Evolutionary conservation across 345 rosid genomes (phyloP).

Genomic region (Murraya koenigii): DNA sequence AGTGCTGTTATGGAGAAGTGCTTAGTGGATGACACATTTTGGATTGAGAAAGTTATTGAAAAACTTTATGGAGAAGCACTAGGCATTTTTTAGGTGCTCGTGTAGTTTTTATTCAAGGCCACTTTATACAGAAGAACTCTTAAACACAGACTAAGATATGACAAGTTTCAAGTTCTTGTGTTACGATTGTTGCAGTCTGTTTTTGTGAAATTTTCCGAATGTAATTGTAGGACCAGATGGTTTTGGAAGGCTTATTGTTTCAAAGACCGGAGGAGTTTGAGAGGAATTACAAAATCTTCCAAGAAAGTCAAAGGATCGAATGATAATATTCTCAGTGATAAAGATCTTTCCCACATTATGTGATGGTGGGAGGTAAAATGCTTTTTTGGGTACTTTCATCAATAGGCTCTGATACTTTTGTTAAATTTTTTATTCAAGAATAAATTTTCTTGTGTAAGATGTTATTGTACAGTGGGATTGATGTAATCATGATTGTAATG

Average conservation of each 20-base stretch:
- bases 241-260: conserved; percentile 40
- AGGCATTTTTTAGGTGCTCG: not conserved
- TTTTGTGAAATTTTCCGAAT: not conserved
- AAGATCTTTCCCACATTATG: conserved; percentile 62
- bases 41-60: not conserved
- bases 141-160: not conserved
- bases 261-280: conserved; percentile 43
- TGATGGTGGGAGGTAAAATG: conserved; percentile 89
- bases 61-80: not conserved
- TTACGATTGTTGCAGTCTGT: not conserved
- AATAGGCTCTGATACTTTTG: not conserved
- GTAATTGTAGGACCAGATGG: conserved; percentile 30
- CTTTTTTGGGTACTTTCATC: conserved; percentile 10
- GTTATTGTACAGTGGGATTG: not conserved
- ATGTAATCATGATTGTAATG: not conserved
- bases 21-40: not conserved
- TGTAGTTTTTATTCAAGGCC: not conserved
- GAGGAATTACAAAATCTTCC: conserved; percentile 42
- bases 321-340: conserved; percentile 44
- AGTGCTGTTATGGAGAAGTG: not conserved
- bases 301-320: conserved; percentile 47
- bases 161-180: not conserved
- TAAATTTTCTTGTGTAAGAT: not conserved
- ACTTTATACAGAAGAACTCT: not conserved
- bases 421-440: not conserved